A percentile compares a stretch with the other conserved stretches of the same genome.
phyloP scores from a whole-genome alignment of 228 moss, liverwort and hornwort species.

The Sphagnum fallax region DNA sequence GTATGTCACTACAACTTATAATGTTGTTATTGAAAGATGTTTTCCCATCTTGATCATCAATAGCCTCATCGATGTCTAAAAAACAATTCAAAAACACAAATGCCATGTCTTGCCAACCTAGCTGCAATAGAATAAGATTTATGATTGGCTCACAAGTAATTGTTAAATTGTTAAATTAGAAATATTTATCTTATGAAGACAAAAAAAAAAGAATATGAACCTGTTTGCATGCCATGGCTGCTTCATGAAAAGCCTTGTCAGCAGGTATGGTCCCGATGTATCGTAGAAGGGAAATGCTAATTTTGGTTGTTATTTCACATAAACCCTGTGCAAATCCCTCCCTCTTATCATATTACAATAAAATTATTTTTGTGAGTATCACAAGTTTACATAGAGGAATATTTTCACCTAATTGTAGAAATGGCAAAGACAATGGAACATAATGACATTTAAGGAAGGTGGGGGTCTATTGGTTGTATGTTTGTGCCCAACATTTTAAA shows the following conservation, averaged over 20 bases:
- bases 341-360: background rate
- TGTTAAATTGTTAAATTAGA: background rate
- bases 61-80: conserved; percentile 83
- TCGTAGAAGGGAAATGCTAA: conserved; percentile 69
- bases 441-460: no score
- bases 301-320: conserved; percentile 70
- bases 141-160: background rate
- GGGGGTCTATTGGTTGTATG: no score
- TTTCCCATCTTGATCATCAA: conserved; percentile 42
- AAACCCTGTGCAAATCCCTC: conserved; percentile 32
- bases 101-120: conserved; percentile 93
- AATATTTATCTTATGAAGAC: background rate
- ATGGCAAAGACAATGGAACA: no score
- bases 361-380: background rate
- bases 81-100: conserved; percentile 78
- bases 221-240: conserved; percentile 88
- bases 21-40: conserved; percentile 38
- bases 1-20: conserved; percentile 76
- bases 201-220: conserved; percentile 14
- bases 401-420: background rate
- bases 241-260: conserved; percentile 94
- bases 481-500: no score
- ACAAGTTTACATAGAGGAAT: background rate
- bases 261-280: conserved; percentile 66
- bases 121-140: conserved; percentile 17